phyloP scores from a whole-genome alignment of 73 alveolate species.

The Tetrahymena malaccensis region DNA sequence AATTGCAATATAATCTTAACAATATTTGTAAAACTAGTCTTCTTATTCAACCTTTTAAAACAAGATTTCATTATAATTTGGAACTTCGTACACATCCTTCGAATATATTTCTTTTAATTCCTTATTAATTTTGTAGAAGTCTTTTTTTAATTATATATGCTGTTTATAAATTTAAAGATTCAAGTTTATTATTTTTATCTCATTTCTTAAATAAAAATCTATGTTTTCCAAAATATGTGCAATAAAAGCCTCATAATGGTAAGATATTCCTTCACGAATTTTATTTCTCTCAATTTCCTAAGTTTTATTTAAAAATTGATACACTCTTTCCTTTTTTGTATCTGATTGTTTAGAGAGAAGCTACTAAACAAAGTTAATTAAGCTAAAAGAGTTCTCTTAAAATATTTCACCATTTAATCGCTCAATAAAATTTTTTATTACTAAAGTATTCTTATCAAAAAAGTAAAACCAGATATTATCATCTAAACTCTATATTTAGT shows the following conservation, averaged over 20 bases:
- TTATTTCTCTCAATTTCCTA: not conserved
- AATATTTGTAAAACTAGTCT: not conserved
- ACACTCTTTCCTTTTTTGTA: not conserved
- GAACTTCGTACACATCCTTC: not conserved
- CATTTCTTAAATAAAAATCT: not conserved
- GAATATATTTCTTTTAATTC: not conserved
- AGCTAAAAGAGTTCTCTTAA: not conserved
- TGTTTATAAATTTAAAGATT: not conserved
- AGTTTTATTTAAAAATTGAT: not conserved
- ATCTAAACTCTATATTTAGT: not conserved
- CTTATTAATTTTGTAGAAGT: too few species aligned
- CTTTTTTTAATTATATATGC: not conserved
- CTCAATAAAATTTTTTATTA: not conserved
- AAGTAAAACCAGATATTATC: not conserved
- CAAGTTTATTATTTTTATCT: not conserved
- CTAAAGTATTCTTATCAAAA: not conserved
- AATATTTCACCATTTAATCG: not conserved
- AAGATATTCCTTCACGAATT: not conserved
- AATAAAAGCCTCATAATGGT: not conserved
- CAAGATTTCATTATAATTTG: not conserved
- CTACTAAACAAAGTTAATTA: not conserved
- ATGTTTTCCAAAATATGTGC: not conserved
- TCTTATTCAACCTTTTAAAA: not conserved
- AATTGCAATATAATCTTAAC: not conserved
- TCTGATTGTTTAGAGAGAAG: not conserved